Conservation (phyloP, 2,329 filamentous ascomycete species). For the Talaromyces rugulosus region DNA sequence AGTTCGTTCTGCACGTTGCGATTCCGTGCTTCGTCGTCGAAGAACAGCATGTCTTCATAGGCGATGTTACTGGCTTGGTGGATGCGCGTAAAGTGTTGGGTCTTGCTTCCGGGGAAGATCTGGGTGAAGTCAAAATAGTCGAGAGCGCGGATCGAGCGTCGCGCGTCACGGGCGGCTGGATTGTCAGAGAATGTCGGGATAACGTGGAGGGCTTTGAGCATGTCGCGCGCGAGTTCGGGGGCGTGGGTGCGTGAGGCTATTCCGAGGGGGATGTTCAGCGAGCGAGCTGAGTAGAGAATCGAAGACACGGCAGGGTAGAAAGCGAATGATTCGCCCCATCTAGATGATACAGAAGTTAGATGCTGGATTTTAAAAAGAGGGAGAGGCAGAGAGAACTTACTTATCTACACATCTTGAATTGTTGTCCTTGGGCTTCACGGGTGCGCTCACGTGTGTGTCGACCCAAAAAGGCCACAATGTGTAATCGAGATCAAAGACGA, state of each 20-base stretch:
- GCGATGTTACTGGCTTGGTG: conserved; percentile 65
- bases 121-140: conserved; percentile 56
- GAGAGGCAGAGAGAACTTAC: conserved; percentile 20
- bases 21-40: conserved; percentile 88
- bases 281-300: conserved; percentile 60
- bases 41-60: conserved; percentile 88
- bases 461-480: conserved; percentile 99
- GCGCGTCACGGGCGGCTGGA: conserved; percentile 34
- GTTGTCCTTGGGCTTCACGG: conserved; percentile 60
- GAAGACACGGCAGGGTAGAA: conserved; percentile 69
- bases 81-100: conserved; percentile 75
- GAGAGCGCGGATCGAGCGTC: conserved; percentile 44
- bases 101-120: conserved; percentile 73
- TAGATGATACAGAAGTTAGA: conserved; percentile 17
- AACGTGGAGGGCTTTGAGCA: conserved; percentile 70
- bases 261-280: conserved; percentile 56
- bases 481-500: conserved; percentile 96
- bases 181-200: conserved; percentile 42
- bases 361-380: background rate
- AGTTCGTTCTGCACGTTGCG: conserved; percentile 69
- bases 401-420: conserved; percentile 42
- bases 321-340: conserved; percentile 61
- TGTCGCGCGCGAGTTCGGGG: conserved; percentile 73
- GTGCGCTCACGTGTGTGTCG: conserved; percentile 81
- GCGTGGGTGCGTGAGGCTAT: conserved; percentile 78